Conservation (phyloP, 2,329 filamentous ascomycete species). For the Lachnellula arida region DNA sequence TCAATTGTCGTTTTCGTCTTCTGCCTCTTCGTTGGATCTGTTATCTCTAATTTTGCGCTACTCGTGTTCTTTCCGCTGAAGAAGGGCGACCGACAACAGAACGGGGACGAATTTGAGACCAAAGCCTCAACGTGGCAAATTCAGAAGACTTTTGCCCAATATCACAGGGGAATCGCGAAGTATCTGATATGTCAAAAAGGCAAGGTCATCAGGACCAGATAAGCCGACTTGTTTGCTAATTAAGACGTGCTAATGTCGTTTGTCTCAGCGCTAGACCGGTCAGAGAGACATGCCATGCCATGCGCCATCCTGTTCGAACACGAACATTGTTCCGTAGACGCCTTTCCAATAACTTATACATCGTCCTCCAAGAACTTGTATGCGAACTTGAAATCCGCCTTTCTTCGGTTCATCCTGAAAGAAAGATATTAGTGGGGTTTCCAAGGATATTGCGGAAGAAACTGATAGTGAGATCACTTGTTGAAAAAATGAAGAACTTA, state of each 20-base stretch:
- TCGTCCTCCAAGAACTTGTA: constrained; percentile 98
- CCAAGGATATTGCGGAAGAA: constrained; percentile 1
- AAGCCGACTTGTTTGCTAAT: constrained; percentile 28
- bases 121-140: neutral
- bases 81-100: neutral
- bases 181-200: neutral
- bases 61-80: neutral
- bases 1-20: neutral
- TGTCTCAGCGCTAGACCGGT: constrained; percentile 50
- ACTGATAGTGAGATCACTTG: neutral
- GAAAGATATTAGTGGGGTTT: constrained; percentile 5
- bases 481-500: constrained; percentile 43
- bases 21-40: no score
- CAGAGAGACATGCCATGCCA: constrained; percentile 42
- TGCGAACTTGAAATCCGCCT: constrained; percentile 96
- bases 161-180: constrained; percentile 2
- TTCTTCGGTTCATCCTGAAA: constrained; percentile 92
- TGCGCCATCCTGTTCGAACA: constrained; percentile 66
- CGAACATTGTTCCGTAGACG: constrained; percentile 64
- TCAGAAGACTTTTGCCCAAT: neutral
- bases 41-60: no score
- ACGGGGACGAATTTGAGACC: neutral
- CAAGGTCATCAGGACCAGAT: constrained; percentile 20
- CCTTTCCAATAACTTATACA: constrained; percentile 54
- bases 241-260: constrained; percentile 22